phyloP scores from a whole-genome alignment of 805 yeast species.

The Suhomyces pyralidae region DNA sequence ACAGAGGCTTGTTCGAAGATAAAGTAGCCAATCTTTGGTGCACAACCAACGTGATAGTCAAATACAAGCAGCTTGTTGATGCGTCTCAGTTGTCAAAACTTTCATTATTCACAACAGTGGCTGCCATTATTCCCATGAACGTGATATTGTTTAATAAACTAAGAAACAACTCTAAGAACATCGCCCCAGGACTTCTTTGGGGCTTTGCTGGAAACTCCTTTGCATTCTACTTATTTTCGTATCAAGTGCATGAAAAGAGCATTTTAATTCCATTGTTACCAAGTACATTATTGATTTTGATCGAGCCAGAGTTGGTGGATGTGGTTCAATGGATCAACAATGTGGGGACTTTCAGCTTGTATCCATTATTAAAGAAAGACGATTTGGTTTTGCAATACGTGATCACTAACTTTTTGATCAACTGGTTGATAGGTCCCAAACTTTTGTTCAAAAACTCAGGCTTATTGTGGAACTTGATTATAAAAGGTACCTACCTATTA shows the following conservation, averaged over 20 bases:
- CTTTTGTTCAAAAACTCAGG: slow-evolving; percentile 12
- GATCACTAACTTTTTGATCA: slow-evolving; percentile 58
- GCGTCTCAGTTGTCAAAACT: slow-evolving; percentile 55
- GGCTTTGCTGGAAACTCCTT: slow-evolving; percentile 80
- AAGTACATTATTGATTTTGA: slow-evolving; percentile 60
- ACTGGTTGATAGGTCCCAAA: slow-evolving; percentile 65
- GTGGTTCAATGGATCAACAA: slow-evolving; percentile 86
- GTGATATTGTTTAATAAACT: slow-evolving; percentile 9
- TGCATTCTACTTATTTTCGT: slow-evolving; percentile 86
- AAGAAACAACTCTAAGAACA: slow-evolving; percentile 8
- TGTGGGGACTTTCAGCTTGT: slow-evolving; percentile 78
- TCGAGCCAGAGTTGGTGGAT: slow-evolving; percentile 58
- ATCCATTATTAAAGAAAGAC: slow-evolving; percentile 82
- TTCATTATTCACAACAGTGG: slow-evolving; percentile 53
- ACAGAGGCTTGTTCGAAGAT: slow-evolving; percentile 93
- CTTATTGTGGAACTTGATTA: slow-evolving; percentile 24
- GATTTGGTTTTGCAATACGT: slow-evolving; percentile 69
- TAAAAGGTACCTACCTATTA: slow-evolving; percentile 33
- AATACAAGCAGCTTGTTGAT: slow-evolving; percentile 57
- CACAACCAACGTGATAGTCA: slow-evolving; percentile 75
- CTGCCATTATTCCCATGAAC: slow-evolving; percentile 27
- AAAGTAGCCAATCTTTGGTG: slow-evolving; percentile 99
- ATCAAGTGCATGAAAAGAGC: slow-evolving; percentile 95
- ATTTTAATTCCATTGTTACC: slow-evolving; percentile 88
- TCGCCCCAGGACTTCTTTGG: slow-evolving; percentile 42